Percentiles rank a stretch among this genome's conserved stretches.
phyloP scores from a whole-genome alignment of 306 rosid genomes.

The Inga laurina region DNA sequence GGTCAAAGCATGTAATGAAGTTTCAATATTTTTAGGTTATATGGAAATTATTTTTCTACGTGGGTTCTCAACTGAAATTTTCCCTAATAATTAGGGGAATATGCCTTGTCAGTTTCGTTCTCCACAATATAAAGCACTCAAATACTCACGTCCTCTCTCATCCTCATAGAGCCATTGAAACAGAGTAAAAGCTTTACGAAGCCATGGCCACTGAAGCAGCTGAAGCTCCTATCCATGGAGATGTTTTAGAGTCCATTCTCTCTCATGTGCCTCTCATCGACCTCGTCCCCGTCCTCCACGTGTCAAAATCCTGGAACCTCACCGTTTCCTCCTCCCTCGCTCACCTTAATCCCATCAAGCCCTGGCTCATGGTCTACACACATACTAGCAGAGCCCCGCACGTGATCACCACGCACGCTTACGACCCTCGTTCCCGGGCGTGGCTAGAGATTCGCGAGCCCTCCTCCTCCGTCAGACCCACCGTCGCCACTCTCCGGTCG shows the following conservation, averaged over 20 bases:
- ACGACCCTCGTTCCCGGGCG: slow-evolving; percentile 69
- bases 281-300: slow-evolving; percentile 49
- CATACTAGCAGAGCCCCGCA: slow-evolving; percentile 49
- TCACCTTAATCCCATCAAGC: slow-evolving; percentile 46
- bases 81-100: too few relatives aligned
- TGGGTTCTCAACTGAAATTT: too few relatives aligned
- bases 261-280: slow-evolving; percentile 64
- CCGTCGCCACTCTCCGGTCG: slow-evolving; percentile 53
- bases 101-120: not conserved
- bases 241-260: slow-evolving; percentile 60
- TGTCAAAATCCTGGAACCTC: slow-evolving; percentile 61
- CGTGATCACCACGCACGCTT: slow-evolving; percentile 50
- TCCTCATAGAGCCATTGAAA: not conserved
- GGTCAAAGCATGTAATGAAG: too few relatives aligned
- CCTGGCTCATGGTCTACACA: slow-evolving; percentile 66
- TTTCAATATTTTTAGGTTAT: too few relatives aligned
- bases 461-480: slow-evolving; percentile 28
- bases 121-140: slow-evolving; percentile 21
- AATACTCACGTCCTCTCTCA: not conserved
- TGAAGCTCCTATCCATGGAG: slow-evolving; percentile 63
- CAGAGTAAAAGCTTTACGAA: not conserved
- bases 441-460: slow-evolving; percentile 53
- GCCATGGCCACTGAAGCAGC: slow-evolving; percentile 15
- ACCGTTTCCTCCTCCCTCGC: slow-evolving; percentile 67
- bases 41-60: too few relatives aligned